Conservation (phyloP, 495 filamentous ascomycete genomes). For the Penicillium lividum region DNA sequence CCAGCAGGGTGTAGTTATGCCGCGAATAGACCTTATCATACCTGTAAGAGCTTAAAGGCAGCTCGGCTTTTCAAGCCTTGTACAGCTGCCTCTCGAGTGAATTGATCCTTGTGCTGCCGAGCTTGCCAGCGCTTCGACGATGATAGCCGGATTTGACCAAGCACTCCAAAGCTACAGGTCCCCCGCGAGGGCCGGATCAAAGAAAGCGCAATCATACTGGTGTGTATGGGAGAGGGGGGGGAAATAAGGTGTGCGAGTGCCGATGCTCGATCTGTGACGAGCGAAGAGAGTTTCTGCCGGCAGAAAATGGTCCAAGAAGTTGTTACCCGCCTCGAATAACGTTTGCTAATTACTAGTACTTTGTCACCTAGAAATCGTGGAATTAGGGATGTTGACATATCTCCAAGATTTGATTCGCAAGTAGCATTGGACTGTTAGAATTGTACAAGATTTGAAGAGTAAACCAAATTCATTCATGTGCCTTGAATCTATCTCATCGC, state of each 20-base stretch:
- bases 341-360: background rate
- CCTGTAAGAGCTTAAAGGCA: constrained; percentile 87
- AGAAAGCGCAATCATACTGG: constrained; percentile 12
- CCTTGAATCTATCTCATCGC: constrained; percentile 20
- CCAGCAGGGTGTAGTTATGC: background rate
- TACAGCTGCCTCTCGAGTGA: constrained; percentile 68
- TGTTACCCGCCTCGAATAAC: too few relatives aligned
- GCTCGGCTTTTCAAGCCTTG: constrained; percentile 83
- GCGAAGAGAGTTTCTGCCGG: background rate
- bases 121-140: constrained; percentile 81
- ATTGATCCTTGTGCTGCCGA: constrained; percentile 72
- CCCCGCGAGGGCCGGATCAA: constrained; percentile 1
- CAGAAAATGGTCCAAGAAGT: background rate
- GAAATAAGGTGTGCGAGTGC: background rate
- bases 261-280: background rate
- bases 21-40: constrained; percentile 22
- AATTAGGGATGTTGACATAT: too few relatives aligned
- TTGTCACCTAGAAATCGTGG: too few relatives aligned
- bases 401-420: background rate
- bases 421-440: background rate
- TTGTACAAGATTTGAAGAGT: background rate
- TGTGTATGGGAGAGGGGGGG: background rate
- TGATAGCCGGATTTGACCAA: constrained; percentile 41
- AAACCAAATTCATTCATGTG: background rate
- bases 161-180: background rate